phyloP scores from a whole-genome alignment of 768 basidiomycete species.

The Rhodotorula taiwanensis region DNA sequence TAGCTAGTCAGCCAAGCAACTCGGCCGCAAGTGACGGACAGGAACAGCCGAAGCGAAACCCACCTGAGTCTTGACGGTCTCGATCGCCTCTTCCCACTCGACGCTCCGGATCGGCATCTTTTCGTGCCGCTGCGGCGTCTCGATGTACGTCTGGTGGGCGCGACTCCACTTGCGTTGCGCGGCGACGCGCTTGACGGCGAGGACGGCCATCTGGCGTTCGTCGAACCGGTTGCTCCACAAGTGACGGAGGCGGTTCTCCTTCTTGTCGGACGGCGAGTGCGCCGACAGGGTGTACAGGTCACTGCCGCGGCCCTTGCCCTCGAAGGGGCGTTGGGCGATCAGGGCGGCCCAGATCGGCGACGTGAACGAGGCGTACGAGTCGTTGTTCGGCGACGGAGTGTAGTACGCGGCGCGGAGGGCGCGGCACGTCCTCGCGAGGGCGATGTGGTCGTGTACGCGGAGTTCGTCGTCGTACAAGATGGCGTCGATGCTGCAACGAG shows the following conservation, averaged over 20 bases:
- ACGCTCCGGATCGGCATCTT: background rate
- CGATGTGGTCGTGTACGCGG: constrained; percentile 13
- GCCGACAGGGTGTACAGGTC: background rate
- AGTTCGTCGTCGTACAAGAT: constrained; percentile 3
- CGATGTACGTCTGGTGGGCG: no score
- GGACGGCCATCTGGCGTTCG: background rate
- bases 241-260: background rate
- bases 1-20: background rate
- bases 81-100: constrained; percentile 15
- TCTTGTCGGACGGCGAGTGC: background rate
- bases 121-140: background rate
- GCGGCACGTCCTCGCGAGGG: constrained; percentile 16
- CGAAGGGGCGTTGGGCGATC: constrained; percentile 1
- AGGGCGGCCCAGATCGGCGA: background rate
- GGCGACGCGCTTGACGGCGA: background rate
- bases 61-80: constrained; percentile 3
- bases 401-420: constrained; percentile 20
- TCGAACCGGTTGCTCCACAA: constrained; percentile 4
- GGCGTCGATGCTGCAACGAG: constrained; percentile 6
- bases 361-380: no score
- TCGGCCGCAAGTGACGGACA: background rate
- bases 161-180: no score
- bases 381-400: background rate
- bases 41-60: no score
- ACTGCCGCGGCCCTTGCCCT: background rate